Evolutionary conservation across 352 stramenopile species (phyloP).

Genomic region (Phytophthora sp.): DNA sequence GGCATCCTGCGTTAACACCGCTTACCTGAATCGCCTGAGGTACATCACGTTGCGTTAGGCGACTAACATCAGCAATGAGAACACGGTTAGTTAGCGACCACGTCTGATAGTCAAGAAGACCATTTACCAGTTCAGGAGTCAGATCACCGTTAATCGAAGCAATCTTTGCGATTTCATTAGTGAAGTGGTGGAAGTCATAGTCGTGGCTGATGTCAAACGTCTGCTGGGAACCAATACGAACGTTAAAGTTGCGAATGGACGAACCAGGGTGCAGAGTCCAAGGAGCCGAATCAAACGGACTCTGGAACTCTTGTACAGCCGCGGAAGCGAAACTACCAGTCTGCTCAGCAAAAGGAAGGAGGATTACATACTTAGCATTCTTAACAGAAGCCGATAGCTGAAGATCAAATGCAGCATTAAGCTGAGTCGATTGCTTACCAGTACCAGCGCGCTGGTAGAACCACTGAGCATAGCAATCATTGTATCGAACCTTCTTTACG

Average conservation of each 20-base stretch:
- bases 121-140: not conserved
- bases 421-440: too few species aligned
- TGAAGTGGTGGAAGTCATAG: not conserved
- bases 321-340: not conserved
- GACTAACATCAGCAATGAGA: not conserved
- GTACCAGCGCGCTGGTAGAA: not conserved
- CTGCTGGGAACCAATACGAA: not conserved
- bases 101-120: conserved; percentile 1
- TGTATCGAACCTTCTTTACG: too few species aligned
- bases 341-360: not conserved
- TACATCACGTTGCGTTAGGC: not conserved
- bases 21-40: not conserved
- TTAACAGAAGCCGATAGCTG: not conserved
- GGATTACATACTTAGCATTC: not conserved
- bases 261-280: not conserved
- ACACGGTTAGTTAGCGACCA: not conserved
- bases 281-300: not conserved
- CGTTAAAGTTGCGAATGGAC: not conserved
- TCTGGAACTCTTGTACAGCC: not conserved
- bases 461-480: not conserved
- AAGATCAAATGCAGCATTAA: too few species aligned
- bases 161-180: not conserved
- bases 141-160: conserved; percentile 1
- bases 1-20: not conserved
- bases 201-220: not conserved